Percentiles rank a stretch among this genome's conserved stretches.
Evolutionary conservation across 2,329 filamentous ascomycete species (phyloP).

Genomic region (Aureobasidium subglaciale): DNA sequence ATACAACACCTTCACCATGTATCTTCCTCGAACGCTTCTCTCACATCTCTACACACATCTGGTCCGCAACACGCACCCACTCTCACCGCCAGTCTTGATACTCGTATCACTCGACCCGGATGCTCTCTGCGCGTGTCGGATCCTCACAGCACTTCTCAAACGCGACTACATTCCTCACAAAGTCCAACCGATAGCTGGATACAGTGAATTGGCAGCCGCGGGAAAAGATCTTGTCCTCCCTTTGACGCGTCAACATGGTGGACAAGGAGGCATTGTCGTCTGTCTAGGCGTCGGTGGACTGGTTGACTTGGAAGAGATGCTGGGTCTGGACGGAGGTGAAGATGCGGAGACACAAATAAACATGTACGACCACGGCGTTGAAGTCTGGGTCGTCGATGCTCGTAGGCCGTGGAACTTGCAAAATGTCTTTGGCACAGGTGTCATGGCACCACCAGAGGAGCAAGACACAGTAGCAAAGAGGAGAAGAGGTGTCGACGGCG

Average conservation of each 20-base stretch:
- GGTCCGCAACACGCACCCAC: conserved; percentile 76
- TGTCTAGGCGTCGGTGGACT: conserved; percentile 90
- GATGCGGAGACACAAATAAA: conserved; percentile 31
- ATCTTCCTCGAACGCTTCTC: conserved; percentile 84
- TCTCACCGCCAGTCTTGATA: conserved; percentile 82
- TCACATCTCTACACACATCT: conserved; percentile 89
- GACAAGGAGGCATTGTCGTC: conserved; percentile 79
- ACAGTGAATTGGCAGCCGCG: conserved; percentile 76
- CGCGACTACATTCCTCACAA: conserved; percentile 97
- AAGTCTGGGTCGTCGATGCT: conserved; percentile 91
- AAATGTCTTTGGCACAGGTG: conserved; percentile 66
- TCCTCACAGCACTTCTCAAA: conserved; percentile 86
- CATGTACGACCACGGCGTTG: conserved; percentile 65
- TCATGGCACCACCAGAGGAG: conserved; percentile 28
- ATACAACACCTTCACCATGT: conserved; percentile 54
- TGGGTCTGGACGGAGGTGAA: conserved; percentile 59
- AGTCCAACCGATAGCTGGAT: conserved; percentile 89
- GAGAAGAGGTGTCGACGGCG: conserved; percentile 62
- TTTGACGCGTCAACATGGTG: conserved; percentile 79
- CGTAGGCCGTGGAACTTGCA: conserved; percentile 89
- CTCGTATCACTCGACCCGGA: conserved; percentile 92
- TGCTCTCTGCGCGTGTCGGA: conserved; percentile 89
- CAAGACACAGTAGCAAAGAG: conserved; percentile 36
- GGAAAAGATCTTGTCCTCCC: conserved; percentile 73
- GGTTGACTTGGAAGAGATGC: conserved; percentile 73